Base-by-base conservation (phyloP, 257 asterid genomes). In the Leonotis leonurus region DNA sequence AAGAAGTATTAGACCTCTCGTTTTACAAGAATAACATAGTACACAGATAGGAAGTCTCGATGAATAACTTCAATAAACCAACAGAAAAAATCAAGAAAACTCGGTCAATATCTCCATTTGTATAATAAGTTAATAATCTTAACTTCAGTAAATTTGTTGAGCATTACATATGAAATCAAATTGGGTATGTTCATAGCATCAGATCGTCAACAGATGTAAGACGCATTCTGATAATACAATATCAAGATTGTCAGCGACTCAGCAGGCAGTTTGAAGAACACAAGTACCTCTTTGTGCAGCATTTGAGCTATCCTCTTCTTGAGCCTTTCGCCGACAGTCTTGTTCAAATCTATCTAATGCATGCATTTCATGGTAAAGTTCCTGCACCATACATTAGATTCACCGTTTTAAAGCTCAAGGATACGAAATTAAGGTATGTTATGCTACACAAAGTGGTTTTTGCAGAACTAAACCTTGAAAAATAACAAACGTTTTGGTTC, bases 301-400 rank as follows among this genome's bases (percentile, higher is more conserved):
- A 70, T 43, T 86, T 1, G 85, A 57, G 65, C 72, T 89, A 49
- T 85, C 93, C 65, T 86, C 95, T 73, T 88, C 98, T 73, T 86
- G 97, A 73, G 75, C 87, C 67, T 92, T 92, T 21, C 89, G 90
- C 43, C 82, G 76, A 69, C 83, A 86, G 67, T 88, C 97, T 78
- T 84, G 97, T 73, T 91, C 97, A 65, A 92, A 83, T 79, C 94
- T 86, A 77, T 92, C 99, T 58, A 92, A 69, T 18, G 97, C 89
- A 70, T 89, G 99, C 88, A 85, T 68, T 79, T 92, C 97, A 80
- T 92, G 97, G 80, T 92, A 92, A 54, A 89, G 77, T 75, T 92
- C 99, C 97, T 89, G 79, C 65, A 81, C 65, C 68, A 24, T 50
- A 64, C 59, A 64, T 60, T 70, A 52, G 7, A 68, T 48, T 68